A percentile compares a stretch with the other conserved stretches of the same genome.
phyloP scores from a whole-genome alignment of 179 eudicot genomes.

The Pouteria campechiana region DNA sequence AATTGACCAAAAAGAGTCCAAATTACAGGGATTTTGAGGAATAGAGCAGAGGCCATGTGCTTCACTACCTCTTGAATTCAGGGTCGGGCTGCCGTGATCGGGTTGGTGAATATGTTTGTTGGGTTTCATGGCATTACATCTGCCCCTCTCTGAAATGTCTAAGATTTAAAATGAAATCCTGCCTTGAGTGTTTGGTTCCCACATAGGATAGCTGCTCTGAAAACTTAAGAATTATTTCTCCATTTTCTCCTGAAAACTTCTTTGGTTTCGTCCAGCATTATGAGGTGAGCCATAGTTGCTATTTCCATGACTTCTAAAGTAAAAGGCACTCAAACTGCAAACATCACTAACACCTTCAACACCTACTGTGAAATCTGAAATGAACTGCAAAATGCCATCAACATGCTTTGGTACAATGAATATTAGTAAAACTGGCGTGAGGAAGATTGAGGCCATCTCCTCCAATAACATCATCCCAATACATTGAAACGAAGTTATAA shows the following conservation, averaged over 20 bases:
- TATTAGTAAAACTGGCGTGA: constrained; percentile 83
- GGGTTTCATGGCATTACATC: constrained; percentile 20
- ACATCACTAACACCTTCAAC: constrained; percentile 94
- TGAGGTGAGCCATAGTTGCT: constrained; percentile 66
- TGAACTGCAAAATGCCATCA: constrained; percentile 77
- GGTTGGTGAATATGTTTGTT: constrained; percentile 21
- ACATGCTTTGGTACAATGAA: constrained; percentile 82
- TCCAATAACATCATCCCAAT: constrained; percentile 91
- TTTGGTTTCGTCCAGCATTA: constrained; percentile 32
- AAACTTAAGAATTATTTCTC: constrained; percentile 98
- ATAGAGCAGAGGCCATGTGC: constrained; percentile 27
- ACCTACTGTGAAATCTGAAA: constrained; percentile 63
- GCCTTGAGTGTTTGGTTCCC: constrained; percentile 75
- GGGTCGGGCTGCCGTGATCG: constrained; percentile 26
- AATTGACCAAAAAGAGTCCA: constrained; percentile 54
- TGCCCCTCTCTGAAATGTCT: constrained; percentile 51
- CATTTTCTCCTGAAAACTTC: constrained; percentile 98
- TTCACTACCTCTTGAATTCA: constrained; percentile 19
- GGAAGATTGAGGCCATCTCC: constrained; percentile 94
- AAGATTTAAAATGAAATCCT: constrained; percentile 50
- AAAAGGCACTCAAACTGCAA: constrained; percentile 86
- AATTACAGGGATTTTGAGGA: constrained; percentile 20
- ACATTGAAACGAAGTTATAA: no score
- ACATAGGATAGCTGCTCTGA: constrained; percentile 68
- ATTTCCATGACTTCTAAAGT: constrained; percentile 81